A percentile compares a stretch with the other conserved stretches of the same genome.
These are phyloP conservation scores for Mycena belliarum DNA, from an alignment of 768 basidiomycete species.

Conservation along the genomic window DNA sequence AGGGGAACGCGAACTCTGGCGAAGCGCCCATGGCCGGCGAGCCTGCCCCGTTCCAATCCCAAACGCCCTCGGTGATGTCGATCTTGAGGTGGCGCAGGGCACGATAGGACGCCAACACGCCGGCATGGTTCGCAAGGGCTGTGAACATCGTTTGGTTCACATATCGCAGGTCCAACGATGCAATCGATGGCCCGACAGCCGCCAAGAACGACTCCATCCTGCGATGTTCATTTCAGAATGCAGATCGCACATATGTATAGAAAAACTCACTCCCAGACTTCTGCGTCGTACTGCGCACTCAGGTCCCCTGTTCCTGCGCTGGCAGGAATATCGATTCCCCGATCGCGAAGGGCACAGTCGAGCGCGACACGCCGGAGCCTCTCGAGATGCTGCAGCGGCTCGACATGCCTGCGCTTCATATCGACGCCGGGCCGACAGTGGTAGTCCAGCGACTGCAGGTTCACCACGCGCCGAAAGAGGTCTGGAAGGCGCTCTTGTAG, in stretches of 20 bases:
- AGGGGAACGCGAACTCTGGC: slow-evolving; percentile 9
- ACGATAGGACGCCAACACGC: slow-evolving; percentile 16
- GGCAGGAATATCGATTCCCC: background rate
- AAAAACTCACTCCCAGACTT: slow-evolving; percentile 13
- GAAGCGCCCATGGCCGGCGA: slow-evolving; percentile 24
- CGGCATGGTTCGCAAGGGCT: background rate
- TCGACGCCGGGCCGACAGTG: slow-evolving; percentile 4
- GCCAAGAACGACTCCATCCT: slow-evolving; percentile 15
- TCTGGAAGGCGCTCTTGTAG: slow-evolving; percentile 2
- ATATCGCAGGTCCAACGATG: slow-evolving; percentile 15
- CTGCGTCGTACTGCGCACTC: slow-evolving; percentile 7
- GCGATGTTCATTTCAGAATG: background rate
- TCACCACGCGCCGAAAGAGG: slow-evolving; percentile 4
- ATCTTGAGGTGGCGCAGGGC: slow-evolving; percentile 19
- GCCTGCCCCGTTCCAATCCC: slow-evolving; percentile 25
- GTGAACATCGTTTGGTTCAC: slow-evolving; percentile 15
- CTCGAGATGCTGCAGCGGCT: slow-evolving; percentile 1
- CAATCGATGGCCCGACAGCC: slow-evolving; percentile 13
- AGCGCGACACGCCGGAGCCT: slow-evolving; percentile 4
- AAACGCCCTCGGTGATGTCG: slow-evolving; percentile 25
- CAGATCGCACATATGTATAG: too few relatives aligned
- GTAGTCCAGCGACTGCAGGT: slow-evolving; percentile 22
- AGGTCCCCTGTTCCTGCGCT: background rate
- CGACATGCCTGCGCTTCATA: slow-evolving; percentile 1
- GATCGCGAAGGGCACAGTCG: slow-evolving; percentile 9